Conservation (phyloP, 78 protist genomes). For the Dictyostelium brefeldianum region DNA sequence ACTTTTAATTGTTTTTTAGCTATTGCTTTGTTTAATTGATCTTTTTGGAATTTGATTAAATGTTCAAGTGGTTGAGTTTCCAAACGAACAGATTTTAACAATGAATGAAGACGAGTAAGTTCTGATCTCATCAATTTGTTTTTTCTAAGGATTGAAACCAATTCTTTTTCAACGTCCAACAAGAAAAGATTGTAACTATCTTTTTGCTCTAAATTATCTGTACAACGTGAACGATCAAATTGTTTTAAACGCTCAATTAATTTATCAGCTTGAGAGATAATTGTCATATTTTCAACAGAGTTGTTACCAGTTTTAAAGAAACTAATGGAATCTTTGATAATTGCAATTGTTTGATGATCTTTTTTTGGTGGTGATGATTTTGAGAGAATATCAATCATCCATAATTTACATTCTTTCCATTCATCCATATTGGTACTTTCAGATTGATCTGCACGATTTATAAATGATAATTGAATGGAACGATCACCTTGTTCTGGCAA, state of each 20-base stretch:
- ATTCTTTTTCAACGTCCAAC: conserved; percentile 52
- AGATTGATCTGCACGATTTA: conserved; percentile 9
- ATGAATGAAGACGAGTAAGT: conserved; percentile 43
- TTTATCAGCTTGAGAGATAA: conserved; percentile 35
- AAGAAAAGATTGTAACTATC: conserved; percentile 44
- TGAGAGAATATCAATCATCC: conserved; percentile 72
- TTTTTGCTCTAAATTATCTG: not conserved
- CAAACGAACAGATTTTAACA: conserved; percentile 16
- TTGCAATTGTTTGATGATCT: conserved; percentile 30
- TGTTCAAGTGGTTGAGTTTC: conserved; percentile 32
- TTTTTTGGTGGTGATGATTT: conserved; percentile 42
- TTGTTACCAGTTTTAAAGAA: conserved; percentile 43
- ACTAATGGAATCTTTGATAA: conserved; percentile 29
- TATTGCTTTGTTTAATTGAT: conserved; percentile 63
- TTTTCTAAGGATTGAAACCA: conserved; percentile 32
- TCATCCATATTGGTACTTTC: not conserved
- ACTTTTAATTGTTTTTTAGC: conserved; percentile 53
- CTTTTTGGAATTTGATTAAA: conserved; percentile 52
- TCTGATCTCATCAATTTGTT: conserved; percentile 59
- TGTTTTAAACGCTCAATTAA: conserved; percentile 6
- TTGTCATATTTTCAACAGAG: conserved; percentile 21
- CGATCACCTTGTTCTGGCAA: conserved; percentile 80
- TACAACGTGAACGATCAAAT: conserved; percentile 5
- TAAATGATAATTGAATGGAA: conserved; percentile 58
- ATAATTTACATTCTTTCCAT: conserved; percentile 48